Evolutionary conservation across 1,139 yeast species (phyloP), one percentile per base, ranked within the genome.

Genomic region (Protomyces inouyei): DNA sequence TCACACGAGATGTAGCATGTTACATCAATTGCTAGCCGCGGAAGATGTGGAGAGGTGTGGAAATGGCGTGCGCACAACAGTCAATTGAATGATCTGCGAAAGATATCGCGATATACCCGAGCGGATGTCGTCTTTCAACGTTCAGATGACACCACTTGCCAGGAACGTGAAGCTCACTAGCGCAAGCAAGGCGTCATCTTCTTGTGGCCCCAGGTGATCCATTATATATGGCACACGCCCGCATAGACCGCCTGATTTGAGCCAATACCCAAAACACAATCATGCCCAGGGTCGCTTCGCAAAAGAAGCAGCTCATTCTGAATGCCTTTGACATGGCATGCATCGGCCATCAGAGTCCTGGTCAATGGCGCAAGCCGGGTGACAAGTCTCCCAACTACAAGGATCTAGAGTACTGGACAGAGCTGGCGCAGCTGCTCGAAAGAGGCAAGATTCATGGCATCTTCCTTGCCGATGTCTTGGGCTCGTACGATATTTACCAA

Each of bases 381-480:
- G 82, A 79, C 68, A 72, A 74, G 66, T 75, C 79, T 2, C 67
- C 72, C n/a, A 66, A 67, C 40, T 79, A 75, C 68, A 75, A 76
- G 60, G 76, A 77, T 55, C 73, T 81, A 43, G 79, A 79, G 55
- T 78, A 79, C 70, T 81, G 83, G 83, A 76, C 75, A 12, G 73
- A 79, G 55, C 69, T 80, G 23, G 83, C 83, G 3, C 75, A 79
- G 67, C 64, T 77, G 21, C 74, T 81, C 55, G 84, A 81, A 68
- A 74, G 74, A 64, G 83, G 82, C 2, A 78, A 80, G 68, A 73
- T 81, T 65, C 78, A 79, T 67, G 78, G 78, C 1, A 67, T 80
- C 12, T 81, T 81, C 69, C 71, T 81, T 65, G 83, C 83, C 48
- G 84, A 81, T 71, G 79, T 78, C 2, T 71, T 80, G 36, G 82